Base-by-base conservation (phyloP, 805 yeast species). In the Candida alai region DNA sequence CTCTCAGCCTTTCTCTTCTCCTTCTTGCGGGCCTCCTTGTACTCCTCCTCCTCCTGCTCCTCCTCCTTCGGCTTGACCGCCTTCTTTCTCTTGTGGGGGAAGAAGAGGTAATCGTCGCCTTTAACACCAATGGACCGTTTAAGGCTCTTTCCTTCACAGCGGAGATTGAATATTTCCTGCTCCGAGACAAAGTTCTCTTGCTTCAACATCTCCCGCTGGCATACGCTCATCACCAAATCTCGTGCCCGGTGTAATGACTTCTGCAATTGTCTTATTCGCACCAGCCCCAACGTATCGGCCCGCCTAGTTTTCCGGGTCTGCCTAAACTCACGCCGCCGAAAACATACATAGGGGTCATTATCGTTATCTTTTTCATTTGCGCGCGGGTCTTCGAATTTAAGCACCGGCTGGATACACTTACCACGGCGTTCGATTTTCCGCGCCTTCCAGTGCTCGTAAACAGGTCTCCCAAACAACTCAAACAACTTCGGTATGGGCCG, bases 251-350 rank as follows among this genome's bases (percentile, higher is more conserved):
- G 81, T 62, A 93, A 68, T 40, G 93, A 95, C 40, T 73, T 72
- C 42, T 83, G 85, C 20, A 93, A 65, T 37, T 74, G 56, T 15
- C 93, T 73, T 32, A 93, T 67, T 44, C 89, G 76, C 57, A 89
- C 97, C 10, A 88, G 81, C 46, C 93, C 87, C 48, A 87, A 84
- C 21, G 84, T 75, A 62, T 93, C 98, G 0, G 96, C 85, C 44
- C 97, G 77, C 58, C 98, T 78, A 0, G 98, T 93, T 58, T 93
- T 93, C 58, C 98, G 82, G 19, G 94, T 93, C 54, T 85, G 97
- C 45, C 98, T 78, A 44, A 87, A 82, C 52, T 89, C 97, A 58
- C 98, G 82, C 46, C 96, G 79, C 51, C 98, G 76, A 68, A 93
- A 93, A 64, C 97, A 87, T 25, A 87, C 82, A 58, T 93, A 93